Percentiles rank a stretch among this genome's conserved stretches.
These are phyloP conservation scores for Russula dissimulans DNA, from an alignment of 768 basidiomycete species.

Conservation along the genomic window DNA sequence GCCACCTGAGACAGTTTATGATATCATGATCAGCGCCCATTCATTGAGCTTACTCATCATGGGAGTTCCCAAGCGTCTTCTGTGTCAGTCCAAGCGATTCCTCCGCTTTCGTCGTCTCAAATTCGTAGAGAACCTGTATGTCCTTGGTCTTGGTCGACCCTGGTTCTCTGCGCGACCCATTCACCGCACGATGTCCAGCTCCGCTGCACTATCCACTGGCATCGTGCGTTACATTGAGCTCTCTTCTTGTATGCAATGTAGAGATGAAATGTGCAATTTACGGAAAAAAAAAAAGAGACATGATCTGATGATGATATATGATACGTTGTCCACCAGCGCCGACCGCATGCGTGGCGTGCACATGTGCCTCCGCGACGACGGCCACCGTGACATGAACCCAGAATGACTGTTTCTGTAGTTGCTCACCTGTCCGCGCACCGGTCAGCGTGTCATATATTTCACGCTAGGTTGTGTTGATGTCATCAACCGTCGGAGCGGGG, in stretches of 20 bases:
- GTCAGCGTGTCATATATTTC: slow-evolving; percentile 5
- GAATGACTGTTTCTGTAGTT: neutral
- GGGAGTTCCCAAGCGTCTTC: too few species aligned
- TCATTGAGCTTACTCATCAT: too few species aligned
- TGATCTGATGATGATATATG: slow-evolving; percentile 4
- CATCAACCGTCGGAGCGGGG: slow-evolving; percentile 5
- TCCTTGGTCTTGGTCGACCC: neutral
- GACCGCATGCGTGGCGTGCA: neutral
- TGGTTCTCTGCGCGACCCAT: slow-evolving; percentile 6
- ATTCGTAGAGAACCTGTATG: neutral
- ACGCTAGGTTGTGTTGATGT: slow-evolving; percentile 12
- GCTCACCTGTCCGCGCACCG: neutral
- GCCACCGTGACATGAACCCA: slow-evolving; percentile 7
- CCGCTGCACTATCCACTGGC: slow-evolving; percentile 3
- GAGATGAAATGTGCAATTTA: too few species aligned
- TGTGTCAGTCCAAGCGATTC: slow-evolving; percentile 2
- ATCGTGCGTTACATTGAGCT: neutral
- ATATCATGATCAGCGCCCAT: too few species aligned
- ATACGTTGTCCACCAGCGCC: slow-evolving; percentile 11
- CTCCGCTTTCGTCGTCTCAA: neutral
- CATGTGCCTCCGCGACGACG: slow-evolving; percentile 5
- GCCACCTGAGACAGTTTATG: too few species aligned
- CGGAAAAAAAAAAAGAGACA: neutral
- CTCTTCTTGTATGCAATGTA: too few species aligned
- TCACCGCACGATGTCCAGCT: slow-evolving; percentile 4